A percentile compares a stretch with the other conserved stretches of the same genome.
Evolutionary conservation across 768 basidiomycete genomes (phyloP).

Genomic region (Lactarius quietus): DNA sequence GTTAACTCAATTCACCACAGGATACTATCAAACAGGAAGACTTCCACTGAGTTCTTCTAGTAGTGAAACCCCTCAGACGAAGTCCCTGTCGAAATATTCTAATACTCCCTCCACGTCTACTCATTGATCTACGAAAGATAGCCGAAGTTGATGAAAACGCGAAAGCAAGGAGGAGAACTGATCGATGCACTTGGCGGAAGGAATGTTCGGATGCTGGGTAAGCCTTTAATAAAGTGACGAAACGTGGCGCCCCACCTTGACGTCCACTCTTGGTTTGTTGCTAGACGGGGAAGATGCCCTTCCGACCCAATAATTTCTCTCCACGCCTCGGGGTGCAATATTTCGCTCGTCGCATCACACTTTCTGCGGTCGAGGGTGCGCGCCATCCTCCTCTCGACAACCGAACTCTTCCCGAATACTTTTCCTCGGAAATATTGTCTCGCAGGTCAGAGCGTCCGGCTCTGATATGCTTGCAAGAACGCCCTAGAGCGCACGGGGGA

Average conservation of each 20-base stretch:
- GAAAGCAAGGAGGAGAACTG: not conserved
- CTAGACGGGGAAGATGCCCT: not conserved
- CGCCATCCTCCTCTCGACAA: slow-evolving; percentile 50
- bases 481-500: slow-evolving; percentile 55
- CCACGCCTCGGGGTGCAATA: not conserved
- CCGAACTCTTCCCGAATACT: slow-evolving; percentile 60
- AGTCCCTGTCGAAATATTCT: not conserved
- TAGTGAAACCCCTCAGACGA: not conserved
- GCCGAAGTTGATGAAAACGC: too few relatives aligned
- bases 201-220: too few relatives aligned
- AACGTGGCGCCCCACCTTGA: not conserved
- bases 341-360: slow-evolving; percentile 32
- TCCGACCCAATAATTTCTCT: not conserved
- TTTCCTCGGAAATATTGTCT: slow-evolving; percentile 51
- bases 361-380: slow-evolving; percentile 57
- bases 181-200: too few relatives aligned
- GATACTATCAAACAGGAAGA: not conserved
- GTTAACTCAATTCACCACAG: not conserved
- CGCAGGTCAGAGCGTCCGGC: slow-evolving; percentile 51
- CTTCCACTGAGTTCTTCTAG: too few relatives aligned
- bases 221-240: not conserved
- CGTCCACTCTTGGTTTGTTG: not conserved
- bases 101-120: not conserved
- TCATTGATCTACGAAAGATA: not conserved
- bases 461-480: slow-evolving; percentile 61